Evolutionary conservation across 345 rosid genomes (phyloP), one percentile per base, ranked within the genome.

Genomic region (Euphorbia tirucalli): DNA sequence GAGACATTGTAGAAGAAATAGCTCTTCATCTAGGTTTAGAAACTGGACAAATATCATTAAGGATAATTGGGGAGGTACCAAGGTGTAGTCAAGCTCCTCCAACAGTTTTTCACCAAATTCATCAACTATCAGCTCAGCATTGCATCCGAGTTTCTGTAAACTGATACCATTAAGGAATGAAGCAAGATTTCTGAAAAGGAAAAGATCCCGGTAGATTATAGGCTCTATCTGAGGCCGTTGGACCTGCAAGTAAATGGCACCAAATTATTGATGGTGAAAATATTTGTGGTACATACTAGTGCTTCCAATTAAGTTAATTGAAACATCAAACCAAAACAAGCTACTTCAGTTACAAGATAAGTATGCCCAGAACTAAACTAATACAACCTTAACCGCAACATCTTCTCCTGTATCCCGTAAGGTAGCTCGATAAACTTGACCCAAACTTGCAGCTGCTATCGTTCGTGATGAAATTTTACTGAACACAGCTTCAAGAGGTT

Each of bases 81-180:
- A 81, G 70, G 97, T 94, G 82, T 92, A 94, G 81, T 90, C 98
- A 72, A 94, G 95, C 89, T 94, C 98, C 86, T 94, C 98, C 90
- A 94, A 80, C 73, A 94, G 95, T 75, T 94, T 94, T 74, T 94
- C 97, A 71, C 97, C 98, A 83, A 92, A 94, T 83, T 90, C 98
- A 83, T 94, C 97, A 69, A 94, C 98, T 72, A 94, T 87, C 69
- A 94, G 87, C 84, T 92, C 98, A 48, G 97, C 90, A 73, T 94
- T 94, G 87, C 97, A 94, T 61, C 98, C 98, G 79, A 94, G 72
- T 76, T 92, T 94, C 85, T 90, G 90, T 71, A 92, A 68, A 69
- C 98, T 92, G 66, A 94, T 83, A 64, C 91, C 97, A 76, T 94
- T 94, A 73, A 92, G 84, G 81, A 94, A 94, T 24, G 97, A 94